phyloP scores from a whole-genome alignment of 768 basidiomycete species.

The Cystobasidium tubakii region DNA sequence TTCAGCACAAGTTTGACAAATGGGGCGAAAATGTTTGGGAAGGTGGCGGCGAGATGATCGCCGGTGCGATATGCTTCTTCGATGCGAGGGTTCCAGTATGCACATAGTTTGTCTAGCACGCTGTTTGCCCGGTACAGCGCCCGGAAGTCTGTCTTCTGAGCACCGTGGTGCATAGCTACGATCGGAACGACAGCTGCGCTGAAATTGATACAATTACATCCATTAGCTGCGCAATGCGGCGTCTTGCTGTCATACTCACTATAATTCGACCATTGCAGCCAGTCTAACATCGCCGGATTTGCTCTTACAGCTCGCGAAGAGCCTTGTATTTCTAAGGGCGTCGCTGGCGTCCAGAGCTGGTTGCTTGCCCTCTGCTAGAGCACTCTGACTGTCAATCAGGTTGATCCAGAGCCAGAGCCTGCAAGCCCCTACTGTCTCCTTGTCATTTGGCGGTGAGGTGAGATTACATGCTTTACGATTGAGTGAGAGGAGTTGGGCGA shows the following conservation, averaged over 20 bases:
- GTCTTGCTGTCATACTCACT: not conserved
- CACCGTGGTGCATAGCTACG: conserved; percentile 30
- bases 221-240: not conserved
- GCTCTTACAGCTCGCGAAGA: conserved; percentile 31
- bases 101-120: conserved; percentile 11
- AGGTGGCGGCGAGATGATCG: conserved; percentile 8
- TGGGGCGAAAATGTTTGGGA: conserved; percentile 29
- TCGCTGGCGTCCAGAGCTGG: conserved; percentile 33
- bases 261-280: conserved; percentile 31
- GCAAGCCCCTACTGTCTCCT: conserved; percentile 6
- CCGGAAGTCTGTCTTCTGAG: conserved; percentile 20
- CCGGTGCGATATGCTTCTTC: conserved; percentile 14
- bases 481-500: conserved; percentile 23
- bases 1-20: conserved; percentile 26
- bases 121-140: conserved; percentile 27
- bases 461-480: conserved; percentile 2
- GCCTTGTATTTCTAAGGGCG: conserved; percentile 6
- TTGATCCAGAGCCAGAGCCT: conserved; percentile 36
- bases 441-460: conserved; percentile 1
- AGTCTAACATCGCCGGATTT: conserved; percentile 25
- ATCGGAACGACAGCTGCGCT: conserved; percentile 35
- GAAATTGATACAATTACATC: not conserved
- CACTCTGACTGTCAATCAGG: conserved; percentile 27
- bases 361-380: conserved; percentile 29
- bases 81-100: conserved; percentile 23